Conservation (phyloP, 2,329 filamentous ascomycete genomes). For the Pseudogymnoascus sp. region DNA sequence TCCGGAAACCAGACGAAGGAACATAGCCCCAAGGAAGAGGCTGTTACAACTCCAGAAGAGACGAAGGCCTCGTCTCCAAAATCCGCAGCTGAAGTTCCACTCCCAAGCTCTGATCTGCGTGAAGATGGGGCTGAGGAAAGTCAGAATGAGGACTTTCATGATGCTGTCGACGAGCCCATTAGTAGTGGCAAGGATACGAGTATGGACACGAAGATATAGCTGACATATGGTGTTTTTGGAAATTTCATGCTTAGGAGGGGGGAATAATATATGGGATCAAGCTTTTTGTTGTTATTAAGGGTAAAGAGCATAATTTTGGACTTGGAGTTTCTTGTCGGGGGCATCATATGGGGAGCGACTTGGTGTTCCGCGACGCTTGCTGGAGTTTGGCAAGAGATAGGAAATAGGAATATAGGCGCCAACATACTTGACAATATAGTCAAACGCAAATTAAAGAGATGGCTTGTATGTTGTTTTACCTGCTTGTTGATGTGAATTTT, state of each 20-base stretch:
- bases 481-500: background rate
- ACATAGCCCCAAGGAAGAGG: background rate
- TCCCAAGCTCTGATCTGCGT: background rate
- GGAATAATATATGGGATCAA: constrained; percentile 1
- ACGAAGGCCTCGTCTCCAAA: background rate
- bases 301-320: background rate
- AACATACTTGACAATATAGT: background rate
- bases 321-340: background rate
- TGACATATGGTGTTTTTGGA: background rate
- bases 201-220: background rate
- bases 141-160: background rate
- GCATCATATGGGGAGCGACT: constrained; percentile 1
- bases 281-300: background rate
- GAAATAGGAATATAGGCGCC: background rate
- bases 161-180: background rate
- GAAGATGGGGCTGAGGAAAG: background rate
- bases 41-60: background rate
- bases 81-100: background rate
- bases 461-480: background rate
- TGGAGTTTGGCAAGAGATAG: background rate
- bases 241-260: background rate
- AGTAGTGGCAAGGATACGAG: background rate
- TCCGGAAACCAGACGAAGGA: background rate
- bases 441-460: background rate
- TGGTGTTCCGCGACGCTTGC: background rate